Percentiles rank a stretch among this genome's conserved stretches.
These are phyloP conservation scores for Alternaria triticina DNA, from an alignment of 2,329 filamentous ascomycete genomes.

Conservation along the genomic window DNA sequence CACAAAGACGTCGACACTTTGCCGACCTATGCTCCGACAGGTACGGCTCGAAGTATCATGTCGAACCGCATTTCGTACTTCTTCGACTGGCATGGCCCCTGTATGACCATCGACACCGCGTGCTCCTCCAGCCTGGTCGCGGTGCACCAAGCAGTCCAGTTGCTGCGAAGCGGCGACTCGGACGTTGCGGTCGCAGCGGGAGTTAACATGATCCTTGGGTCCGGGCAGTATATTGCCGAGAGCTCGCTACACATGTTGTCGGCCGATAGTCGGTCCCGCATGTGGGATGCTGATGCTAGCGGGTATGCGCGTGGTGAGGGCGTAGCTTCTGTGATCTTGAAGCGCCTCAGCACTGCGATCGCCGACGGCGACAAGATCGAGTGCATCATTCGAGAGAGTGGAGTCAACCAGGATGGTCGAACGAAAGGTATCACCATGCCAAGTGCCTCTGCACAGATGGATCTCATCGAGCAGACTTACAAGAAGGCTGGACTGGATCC, in stretches of 20 bases:
- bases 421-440: constrained; percentile 52
- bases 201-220: constrained; percentile 11
- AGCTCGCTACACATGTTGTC: constrained; percentile 42
- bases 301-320: constrained; percentile 63
- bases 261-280: constrained; percentile 30
- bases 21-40: background rate
- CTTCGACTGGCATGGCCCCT: constrained; percentile 46
- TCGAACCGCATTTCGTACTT: constrained; percentile 49
- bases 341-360: constrained; percentile 57
- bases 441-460: constrained; percentile 52
- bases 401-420: constrained; percentile 48
- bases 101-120: constrained; percentile 49
- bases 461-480: constrained; percentile 44
- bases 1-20: background rate
- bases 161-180: constrained; percentile 19
- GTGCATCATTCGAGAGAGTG: constrained; percentile 46
- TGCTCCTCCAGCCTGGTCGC: constrained; percentile 45
- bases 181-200: constrained; percentile 23
- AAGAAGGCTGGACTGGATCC: constrained; percentile 43
- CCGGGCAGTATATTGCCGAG: constrained; percentile 19
- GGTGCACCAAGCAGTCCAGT: constrained; percentile 26
- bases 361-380: constrained; percentile 55
- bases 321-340: constrained; percentile 58
- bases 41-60: constrained; percentile 3
- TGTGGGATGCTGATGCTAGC: constrained; percentile 51